phyloP scores from a whole-genome alignment of 2,329 filamentous ascomycete species.

The Aspergillus thermomutatus region DNA sequence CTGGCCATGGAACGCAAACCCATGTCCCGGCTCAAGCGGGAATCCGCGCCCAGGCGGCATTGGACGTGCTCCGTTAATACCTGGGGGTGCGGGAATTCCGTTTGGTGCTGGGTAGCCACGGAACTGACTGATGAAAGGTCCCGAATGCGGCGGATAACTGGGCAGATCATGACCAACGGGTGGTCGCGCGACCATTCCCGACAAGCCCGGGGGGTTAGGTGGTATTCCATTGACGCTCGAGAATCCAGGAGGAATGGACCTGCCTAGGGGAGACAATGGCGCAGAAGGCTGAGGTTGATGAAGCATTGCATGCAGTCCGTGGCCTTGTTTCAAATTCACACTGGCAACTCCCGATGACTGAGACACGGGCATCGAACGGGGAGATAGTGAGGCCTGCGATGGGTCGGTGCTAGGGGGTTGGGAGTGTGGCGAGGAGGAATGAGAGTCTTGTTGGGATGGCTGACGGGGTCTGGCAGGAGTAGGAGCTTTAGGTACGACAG shows the following conservation, averaged over 20 bases:
- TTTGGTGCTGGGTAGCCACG: slow-evolving; percentile 52
- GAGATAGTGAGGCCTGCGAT: slow-evolving; percentile 62
- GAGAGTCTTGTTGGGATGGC: slow-evolving; percentile 72
- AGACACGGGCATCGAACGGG: slow-evolving; percentile 59
- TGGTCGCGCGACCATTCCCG: slow-evolving; percentile 51
- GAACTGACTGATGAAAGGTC: slow-evolving; percentile 53
- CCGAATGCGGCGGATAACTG: slow-evolving; percentile 52
- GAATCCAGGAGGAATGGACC: slow-evolving; percentile 52
- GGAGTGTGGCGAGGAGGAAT: slow-evolving; percentile 62
- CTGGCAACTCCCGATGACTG: slow-evolving; percentile 65
- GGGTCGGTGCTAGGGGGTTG: slow-evolving; percentile 50
- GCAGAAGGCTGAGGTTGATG: slow-evolving; percentile 59
- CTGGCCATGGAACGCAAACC: slow-evolving; percentile 40
- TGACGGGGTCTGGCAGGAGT: slow-evolving; percentile 76
- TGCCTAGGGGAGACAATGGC: slow-evolving; percentile 64
- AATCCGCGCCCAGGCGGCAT: slow-evolving; percentile 56
- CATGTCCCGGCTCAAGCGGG: slow-evolving; percentile 45
- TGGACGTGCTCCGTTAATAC: slow-evolving; percentile 60
- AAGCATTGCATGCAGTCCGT: slow-evolving; percentile 48
- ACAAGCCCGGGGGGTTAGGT: slow-evolving; percentile 54
- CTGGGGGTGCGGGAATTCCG: slow-evolving; percentile 54
- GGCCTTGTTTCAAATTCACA: slow-evolving; percentile 59
- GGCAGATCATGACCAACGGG: slow-evolving; percentile 52
- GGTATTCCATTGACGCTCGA: slow-evolving; percentile 51
- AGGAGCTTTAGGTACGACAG: slow-evolving; percentile 75